Evolutionary conservation across 1,284 basidiomycete genomes (phyloP), one percentile per base, ranked within the genome.

Genomic region (Inonotus obliquus): DNA sequence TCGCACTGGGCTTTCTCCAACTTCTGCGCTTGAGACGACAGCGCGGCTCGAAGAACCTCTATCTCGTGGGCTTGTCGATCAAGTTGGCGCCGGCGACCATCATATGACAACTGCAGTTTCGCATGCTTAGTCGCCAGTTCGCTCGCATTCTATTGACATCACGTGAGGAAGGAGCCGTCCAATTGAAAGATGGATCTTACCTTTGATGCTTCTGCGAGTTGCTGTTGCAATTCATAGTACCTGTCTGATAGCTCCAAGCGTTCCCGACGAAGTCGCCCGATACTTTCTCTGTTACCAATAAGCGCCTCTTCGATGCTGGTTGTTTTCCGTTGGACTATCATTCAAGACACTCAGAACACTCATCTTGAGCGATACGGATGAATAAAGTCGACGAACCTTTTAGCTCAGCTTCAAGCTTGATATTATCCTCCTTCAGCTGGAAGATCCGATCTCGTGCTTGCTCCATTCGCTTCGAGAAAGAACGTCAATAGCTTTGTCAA

Each of bases 261-360:
- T 68, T 92, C 90, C 65, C 87, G 81, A 29, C 90, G 81, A 47
- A 92, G 74, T 51, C 86, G 82, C 41, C 89, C 83, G 57, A 92
- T 89, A 4, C 81, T 81, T 62, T 82, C 81, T 0, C 76, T 72
- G 65, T 91, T 92, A 71, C 87, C 85, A 21, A 79, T 21, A 41
- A 61, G 54, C 35, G 35, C 37, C 45, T 61, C 60, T 56, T 61
- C 54, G 17, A 61, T 39, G 19, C 35, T 25, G 10, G 21, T 21
- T 21, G 47, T 47, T 23, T 48, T 57, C 29, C 54, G 60, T 35
- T 45, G 27, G n/a, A 53, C 54, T 56, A 37, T 17, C 19, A 29
- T 44, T n/a, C 21, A 38, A 25, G 27, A 14, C 3, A 48, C 19
- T 6, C 53, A 37, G 39, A 38, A 13, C 23, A 21, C 14, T 32